Evolutionary conservation across 371 early-diverging fungal genomes (phyloP).

Genomic region (Massospora cicadina): DNA sequence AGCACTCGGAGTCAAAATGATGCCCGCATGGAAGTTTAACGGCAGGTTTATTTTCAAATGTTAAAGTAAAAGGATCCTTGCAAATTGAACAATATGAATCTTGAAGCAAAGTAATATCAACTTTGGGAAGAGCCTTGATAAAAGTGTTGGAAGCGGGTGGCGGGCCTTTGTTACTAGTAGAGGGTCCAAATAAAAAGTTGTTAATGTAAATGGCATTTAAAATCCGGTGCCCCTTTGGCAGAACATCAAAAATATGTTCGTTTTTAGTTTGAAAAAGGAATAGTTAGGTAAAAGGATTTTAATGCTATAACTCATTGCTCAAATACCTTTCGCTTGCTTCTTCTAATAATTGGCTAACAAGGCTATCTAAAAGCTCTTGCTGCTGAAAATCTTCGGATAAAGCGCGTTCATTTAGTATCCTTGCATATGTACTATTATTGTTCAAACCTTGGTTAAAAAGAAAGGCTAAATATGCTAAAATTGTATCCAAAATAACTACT

Average conservation of each 20-base stretch:
- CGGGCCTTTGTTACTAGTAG: constrained; percentile 23
- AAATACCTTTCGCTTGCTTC: not conserved
- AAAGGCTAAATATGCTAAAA: not conserved
- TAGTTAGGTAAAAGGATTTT: not conserved
- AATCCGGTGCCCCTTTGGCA: not conserved
- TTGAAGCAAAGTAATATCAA: not conserved
- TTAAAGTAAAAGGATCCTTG: not conserved
- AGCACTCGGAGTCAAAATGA: constrained; percentile 39
- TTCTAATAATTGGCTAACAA: not conserved
- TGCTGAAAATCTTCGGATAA: not conserved
- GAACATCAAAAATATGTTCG: not conserved
- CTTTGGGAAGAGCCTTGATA: not conserved
- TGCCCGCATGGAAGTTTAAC: constrained; percentile 45
- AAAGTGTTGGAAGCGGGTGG: not conserved
- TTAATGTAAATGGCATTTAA: not conserved
- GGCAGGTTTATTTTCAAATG: constrained; percentile 16
- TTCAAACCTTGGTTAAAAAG: too few relatives aligned
- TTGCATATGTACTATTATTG: not conserved
- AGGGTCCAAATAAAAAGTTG: too few relatives aligned
- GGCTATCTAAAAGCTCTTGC: not conserved
- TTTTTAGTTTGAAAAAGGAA: too few relatives aligned
- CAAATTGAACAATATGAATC: constrained; percentile 4
- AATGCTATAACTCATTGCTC: not conserved
- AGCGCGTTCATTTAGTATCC: not conserved
- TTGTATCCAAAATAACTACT: not conserved